Base-by-base conservation (phyloP, 306 rosid species). In the Quercus engelmannii region DNA sequence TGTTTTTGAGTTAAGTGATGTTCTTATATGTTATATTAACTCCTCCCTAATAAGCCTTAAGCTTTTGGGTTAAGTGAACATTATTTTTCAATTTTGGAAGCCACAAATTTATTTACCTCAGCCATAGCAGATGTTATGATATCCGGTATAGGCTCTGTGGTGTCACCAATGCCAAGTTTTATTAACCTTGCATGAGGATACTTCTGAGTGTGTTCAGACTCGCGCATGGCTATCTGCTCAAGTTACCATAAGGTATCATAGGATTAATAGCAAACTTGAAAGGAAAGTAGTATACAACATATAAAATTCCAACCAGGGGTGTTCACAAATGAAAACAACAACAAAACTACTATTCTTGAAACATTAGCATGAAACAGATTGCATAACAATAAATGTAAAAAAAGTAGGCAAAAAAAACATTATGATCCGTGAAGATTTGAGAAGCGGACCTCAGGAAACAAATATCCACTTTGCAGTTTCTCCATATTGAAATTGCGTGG, bases 101-200 rank as follows among this genome's bases (percentile, higher is more conserved):
- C 18, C 49, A 5, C 20, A 30, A 38, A 38, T 41, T 41, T 41
- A 14, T 69, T 18, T 89, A 91, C 97, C 89, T 92, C 80, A 69
- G 87, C 87, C 97, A 90, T 92, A 30, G 91, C 84, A 9, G 85
- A 83, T 20, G 97, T 80, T 72, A 91, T 79, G 75, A 80, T 73
- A 19, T 80, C 81, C 5, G 97, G 94, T 76, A 91, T 88, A 67
- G 97, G 91, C 74, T 91, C 70, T 35, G 97, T 83, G 11, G 97
- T 91, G 52, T 91, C 88, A 9, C 94, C 94, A 31, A 91, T 78
- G 28, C 97, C 97, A 75, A 90, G 94, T 76, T 79, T 85, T 30
- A 88, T 85, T 70, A 88, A 31, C 17, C 30, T 82, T 14, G 86
- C 89, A 78, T 90, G 21, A 46, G 94, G 94, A 21, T 83, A 74